These are phyloP conservation scores for Dryas integrifolia DNA, from an alignment of 331 rosid genomes.

Conservation along the genomic window DNA sequence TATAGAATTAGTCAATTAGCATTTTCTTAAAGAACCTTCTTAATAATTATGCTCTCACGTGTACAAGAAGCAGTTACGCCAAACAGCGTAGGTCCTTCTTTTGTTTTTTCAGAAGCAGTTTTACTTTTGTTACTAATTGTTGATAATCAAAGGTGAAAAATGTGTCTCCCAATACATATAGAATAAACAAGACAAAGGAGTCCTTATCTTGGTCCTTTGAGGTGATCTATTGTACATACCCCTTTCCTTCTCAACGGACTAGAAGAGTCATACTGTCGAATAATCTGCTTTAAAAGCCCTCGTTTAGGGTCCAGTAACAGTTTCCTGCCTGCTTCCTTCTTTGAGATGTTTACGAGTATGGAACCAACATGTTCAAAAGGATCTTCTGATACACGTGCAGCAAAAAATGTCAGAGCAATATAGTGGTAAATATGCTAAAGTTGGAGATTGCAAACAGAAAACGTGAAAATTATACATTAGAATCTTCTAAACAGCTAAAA, in stretches of 20 bases:
- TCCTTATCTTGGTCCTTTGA: not conserved
- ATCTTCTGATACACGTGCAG: conserved; percentile 54
- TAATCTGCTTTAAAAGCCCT: conserved; percentile 79
- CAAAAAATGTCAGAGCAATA: conserved; percentile 22
- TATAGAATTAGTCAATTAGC: not conserved
- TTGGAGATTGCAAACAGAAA: conserved; percentile 8
- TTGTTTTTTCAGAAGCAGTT: not conserved
- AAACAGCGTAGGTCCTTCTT: not conserved
- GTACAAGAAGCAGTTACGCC: not conserved
- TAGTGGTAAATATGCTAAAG: conserved; percentile 1
- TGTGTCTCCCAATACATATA: not conserved
- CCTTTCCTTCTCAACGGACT: conserved; percentile 81
- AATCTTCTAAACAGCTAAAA: not conserved
- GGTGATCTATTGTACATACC: conserved; percentile 49
- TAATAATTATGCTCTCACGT: not conserved
- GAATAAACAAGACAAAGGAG: conserved; percentile 16
- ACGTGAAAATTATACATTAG: not conserved
- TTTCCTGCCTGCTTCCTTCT: conserved; percentile 73
- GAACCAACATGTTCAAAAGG: conserved; percentile 93
- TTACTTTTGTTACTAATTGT: conserved; percentile 18
- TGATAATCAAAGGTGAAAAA: conserved; percentile 21
- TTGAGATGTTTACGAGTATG: conserved; percentile 84
- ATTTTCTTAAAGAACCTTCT: not conserved
- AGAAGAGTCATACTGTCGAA: conserved; percentile 79
- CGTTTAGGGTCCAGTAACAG: conserved; percentile 82